Evolutionary conservation across 352 stramenopile species (phyloP), one percentile per base, ranked within the genome.

Genomic region (Pythium guiyangense): DNA sequence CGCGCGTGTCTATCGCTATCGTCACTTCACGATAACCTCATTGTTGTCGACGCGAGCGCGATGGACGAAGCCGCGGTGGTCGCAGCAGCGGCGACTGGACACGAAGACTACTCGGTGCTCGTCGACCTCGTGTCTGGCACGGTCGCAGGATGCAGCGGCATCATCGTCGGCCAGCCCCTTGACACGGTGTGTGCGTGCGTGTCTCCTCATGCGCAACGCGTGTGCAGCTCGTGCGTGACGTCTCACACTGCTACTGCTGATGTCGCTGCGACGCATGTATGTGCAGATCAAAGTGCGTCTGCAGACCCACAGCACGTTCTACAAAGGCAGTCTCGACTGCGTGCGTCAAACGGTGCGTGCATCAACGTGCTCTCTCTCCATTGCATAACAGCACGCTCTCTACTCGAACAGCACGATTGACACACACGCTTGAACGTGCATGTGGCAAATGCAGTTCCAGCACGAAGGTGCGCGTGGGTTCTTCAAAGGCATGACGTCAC

Each of bases 401-500:
- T 34, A 6, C 11, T 10, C 15, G 10, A 11, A 25, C 12, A 14
- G 29, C 20, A 15, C n/a, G 12, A 4, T 42, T 49, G 22, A 44
- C 5, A 31, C 20, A 15, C 5, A 60, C 10, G 15, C 8, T 37
- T 10, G 26, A 1, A 6, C 47, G 10, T 49, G 46, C 20, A 35
- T 54, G 37, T 49, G 18, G 29, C 4, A 17, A 14, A 43, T 55
- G 31, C 59, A 84, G 72, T 74, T 74, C 43, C 68, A 66, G 22
- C 77, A 92, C 74, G 85, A 95, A 74, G 83, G 85, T 4, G 63
- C 73, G 43, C 72, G 70, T 1, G 85, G 85, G 2, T 91, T 93
- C 57, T 95, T 93, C 75, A 95, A 93, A 59, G 85, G 85, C 45
- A 79, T 95, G 73, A 60, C 71, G 35, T 95, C 85, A 31, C 85